Base-by-base conservation (phyloP, 1,139 yeast genomes). In the Yamadazyma diddensiae region DNA sequence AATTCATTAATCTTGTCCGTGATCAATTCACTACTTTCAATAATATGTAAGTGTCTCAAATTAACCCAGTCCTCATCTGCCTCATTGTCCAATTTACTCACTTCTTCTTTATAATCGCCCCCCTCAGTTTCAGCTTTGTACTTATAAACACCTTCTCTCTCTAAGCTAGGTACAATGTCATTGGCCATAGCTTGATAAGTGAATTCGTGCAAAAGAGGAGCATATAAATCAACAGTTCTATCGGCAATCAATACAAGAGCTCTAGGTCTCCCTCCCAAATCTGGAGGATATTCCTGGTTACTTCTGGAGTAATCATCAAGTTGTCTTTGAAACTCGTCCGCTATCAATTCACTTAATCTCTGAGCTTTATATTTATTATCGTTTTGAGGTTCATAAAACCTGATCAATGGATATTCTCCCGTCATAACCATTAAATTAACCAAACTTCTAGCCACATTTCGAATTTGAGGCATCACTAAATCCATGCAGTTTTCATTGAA, bases 141-240 rank as follows among this genome's bases (percentile, higher is more conserved):
- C 26, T 58, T 65, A 54, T 79, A 85, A n/a, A 66, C 60, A 13
- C 76, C 70, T 17, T 76, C 73, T 11, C 70, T 55, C 44, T 73
- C 77, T 44, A 73, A 62, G 27, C 65, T 57, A 24, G 65, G 69
- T 23, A 73, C 73, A 30, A 79, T 57, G 55, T 92, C 98, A 65
- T 82, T 81, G 11, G 92, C 84, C 86, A 90, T 82, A 5, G 97
- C 92, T 57, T 92, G 95, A 56, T 88, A 94, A n/a, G 83, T 77
- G 57, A 90, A 87, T 53, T 88, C 96, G 56, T 92, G 98, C 34
- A 90, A 59, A 30, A 94, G 55, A 0, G 97, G 96, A 3, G 95
- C 85, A 50, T 77, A 76, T 36, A 84, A 66, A 55, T 94, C 98
- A 53, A 88, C 55, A 1, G 95, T 73, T 41, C 99, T 70, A 57